A percentile compares a stretch with the other conserved stretches of the same genome.
These are phyloP conservation scores for Naganishia randhawae DNA, from an alignment of 768 basidiomycete species.

Conservation along the genomic window DNA sequence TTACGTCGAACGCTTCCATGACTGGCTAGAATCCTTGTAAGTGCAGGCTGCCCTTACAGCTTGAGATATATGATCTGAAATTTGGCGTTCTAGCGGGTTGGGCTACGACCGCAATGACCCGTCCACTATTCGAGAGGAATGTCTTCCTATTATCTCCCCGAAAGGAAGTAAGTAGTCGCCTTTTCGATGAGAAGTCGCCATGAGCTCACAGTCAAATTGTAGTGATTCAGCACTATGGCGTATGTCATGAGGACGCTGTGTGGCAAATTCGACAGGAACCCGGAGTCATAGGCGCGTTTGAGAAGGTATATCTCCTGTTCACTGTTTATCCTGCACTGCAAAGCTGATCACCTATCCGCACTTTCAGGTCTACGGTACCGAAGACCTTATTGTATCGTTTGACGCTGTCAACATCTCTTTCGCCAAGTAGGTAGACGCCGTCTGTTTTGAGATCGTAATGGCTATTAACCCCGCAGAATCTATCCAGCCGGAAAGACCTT, in stretches of 20 bases:
- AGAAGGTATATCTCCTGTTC: constrained; percentile 23
- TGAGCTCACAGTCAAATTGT: neutral
- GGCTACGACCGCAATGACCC: constrained; percentile 10
- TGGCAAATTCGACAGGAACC: constrained; percentile 29
- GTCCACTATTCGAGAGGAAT: neutral
- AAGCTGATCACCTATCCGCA: neutral
- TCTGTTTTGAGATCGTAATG: neutral
- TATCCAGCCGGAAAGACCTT: neutral
- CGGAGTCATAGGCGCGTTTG: constrained; percentile 41
- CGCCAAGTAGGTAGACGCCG: neutral
- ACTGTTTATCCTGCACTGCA: neutral
- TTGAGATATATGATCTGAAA: neutral
- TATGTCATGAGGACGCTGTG: constrained; percentile 1
- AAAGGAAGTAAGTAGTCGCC: constrained; percentile 3
- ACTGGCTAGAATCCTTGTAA: constrained; percentile 13
- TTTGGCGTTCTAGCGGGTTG: neutral
- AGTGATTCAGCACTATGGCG: constrained; percentile 10
- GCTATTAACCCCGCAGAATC: neutral
- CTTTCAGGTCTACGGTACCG: constrained; percentile 39
- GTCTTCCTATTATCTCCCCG: neutral
- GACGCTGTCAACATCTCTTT: constrained; percentile 23
- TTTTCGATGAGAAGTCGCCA: neutral
- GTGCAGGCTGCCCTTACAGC: neutral
- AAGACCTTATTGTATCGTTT: constrained; percentile 41
- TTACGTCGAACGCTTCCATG: constrained; percentile 9